Base-by-base conservation (phyloP, 495 filamentous ascomycete genomes). In the Zalerion maritima region DNA sequence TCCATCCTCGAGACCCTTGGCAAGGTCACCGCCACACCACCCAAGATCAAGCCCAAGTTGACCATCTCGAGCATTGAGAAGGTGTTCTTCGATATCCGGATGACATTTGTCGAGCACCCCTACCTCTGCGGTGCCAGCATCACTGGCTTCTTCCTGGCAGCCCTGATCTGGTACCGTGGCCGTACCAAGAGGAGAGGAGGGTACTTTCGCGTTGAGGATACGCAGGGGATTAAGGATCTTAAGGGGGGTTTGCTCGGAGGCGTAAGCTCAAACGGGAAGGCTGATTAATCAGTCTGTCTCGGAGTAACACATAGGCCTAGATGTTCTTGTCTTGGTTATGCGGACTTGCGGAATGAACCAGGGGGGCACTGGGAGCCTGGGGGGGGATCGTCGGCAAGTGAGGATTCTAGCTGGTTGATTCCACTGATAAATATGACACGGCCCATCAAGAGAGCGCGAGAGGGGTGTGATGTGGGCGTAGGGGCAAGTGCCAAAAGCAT, bases 1-100 rank as follows among this genome's bases (percentile, higher is more conserved):
- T 87, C 82, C 5, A 97, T 97, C 46, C 75, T 94, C 19, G 89
- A 96, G 55, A 94, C 87, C 26, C 67, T 94, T 36, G 78, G 73
- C 38, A 82, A 91, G 40, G 74, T 72, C 36, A 61, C 64, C 3
- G 55, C 64, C 10, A 70, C 66, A 26, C 81, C 86, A 10, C 76
- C 84, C 21, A 81, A 85, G 48, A 75, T 97, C 42, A 74, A 69
- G 37, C 67, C 83, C 9, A 97, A 94, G 60, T 82, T 83, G 23
- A 86, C 84, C 26, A 75, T 83, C 37, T 75, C 77, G 29, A 61
- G 63, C 17, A 57, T 93, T 31, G 75, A 81, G 51, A 73, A 75
- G 31, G 54, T 87, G 25, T 78, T 87, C 54, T 89, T 87, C 54
- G 71, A 73, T 36, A 67, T 84, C 15, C 62, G 73, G 25, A 58